phyloP scores from a whole-genome alignment of 2,329 filamentous ascomycete genomes.

The Sporothrix pseudoabietina region DNA sequence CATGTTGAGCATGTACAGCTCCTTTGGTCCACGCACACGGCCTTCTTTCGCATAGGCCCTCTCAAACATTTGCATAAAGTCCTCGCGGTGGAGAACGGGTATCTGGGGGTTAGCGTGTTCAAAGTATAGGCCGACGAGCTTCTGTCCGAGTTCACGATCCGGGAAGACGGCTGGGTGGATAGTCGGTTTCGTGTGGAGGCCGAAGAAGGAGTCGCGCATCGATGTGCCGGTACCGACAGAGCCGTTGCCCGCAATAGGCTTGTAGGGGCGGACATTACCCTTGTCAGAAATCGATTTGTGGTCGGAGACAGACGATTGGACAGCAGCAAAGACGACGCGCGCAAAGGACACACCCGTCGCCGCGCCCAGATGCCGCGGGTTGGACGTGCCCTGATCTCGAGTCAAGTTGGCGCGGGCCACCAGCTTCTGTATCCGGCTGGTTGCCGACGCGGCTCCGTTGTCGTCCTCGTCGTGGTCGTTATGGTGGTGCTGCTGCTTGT shows the following conservation, averaged over 20 bases:
- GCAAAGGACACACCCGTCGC: slow-evolving; percentile 93
- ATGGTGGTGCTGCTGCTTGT: background rate
- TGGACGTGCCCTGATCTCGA: slow-evolving; percentile 57
- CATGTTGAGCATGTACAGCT: slow-evolving; percentile 94
- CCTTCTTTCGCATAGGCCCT: slow-evolving; percentile 72
- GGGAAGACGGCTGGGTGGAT: slow-evolving; percentile 87
- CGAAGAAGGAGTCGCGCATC: slow-evolving; percentile 95
- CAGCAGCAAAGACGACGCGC: slow-evolving; percentile 88
- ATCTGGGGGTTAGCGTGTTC: slow-evolving; percentile 97
- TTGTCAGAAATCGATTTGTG: slow-evolving; percentile 70
- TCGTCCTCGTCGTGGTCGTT: slow-evolving; percentile 31
- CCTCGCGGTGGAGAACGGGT: slow-evolving; percentile 82
- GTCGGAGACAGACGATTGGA: slow-evolving; percentile 70
- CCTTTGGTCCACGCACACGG: slow-evolving; percentile 69
- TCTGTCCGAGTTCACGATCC: slow-evolving; percentile 69
- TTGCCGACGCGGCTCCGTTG: slow-evolving; percentile 60
- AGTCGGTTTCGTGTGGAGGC: slow-evolving; percentile 85
- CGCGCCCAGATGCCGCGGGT: slow-evolving; percentile 79
- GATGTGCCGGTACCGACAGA: slow-evolving; percentile 64
- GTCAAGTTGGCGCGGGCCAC: slow-evolving; percentile 29
- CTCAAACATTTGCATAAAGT: slow-evolving; percentile 88
- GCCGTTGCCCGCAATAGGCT: slow-evolving; percentile 50
- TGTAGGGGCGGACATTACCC: slow-evolving; percentile 61
- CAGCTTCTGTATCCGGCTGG: slow-evolving; percentile 54
- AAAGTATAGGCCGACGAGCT: slow-evolving; percentile 83